Conservation (phyloP, 2,329 filamentous ascomycete genomes). For the Hypoxylon sp. region DNA sequence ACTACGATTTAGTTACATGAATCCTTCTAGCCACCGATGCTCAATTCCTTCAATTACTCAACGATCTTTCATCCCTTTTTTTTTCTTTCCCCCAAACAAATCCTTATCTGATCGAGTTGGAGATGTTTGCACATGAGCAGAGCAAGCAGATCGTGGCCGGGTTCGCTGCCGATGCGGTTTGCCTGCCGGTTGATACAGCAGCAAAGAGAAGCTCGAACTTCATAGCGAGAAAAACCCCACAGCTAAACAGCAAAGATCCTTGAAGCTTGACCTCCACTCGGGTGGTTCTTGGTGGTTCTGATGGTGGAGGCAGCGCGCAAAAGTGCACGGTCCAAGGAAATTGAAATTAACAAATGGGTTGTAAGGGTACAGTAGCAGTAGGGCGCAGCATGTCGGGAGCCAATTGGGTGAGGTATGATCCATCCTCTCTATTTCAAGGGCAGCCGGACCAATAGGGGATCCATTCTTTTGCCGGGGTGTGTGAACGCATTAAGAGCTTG, state of each 20-base stretch:
- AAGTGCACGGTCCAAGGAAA: slow-evolving; percentile 29
- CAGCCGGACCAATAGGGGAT: slow-evolving; percentile 25
- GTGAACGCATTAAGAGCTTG: slow-evolving; percentile 24
- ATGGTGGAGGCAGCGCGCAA: slow-evolving; percentile 13
- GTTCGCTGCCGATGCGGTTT: slow-evolving; percentile 11
- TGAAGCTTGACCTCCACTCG: slow-evolving; percentile 11
- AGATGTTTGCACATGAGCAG: neutral
- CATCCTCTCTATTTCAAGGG: slow-evolving; percentile 33
- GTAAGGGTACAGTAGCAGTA: slow-evolving; percentile 19
- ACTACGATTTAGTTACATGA: too few relatives aligned
- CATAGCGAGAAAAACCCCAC: too few relatives aligned
- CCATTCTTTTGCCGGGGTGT: slow-evolving; percentile 24
- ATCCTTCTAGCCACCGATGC: too few relatives aligned
- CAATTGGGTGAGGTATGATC: slow-evolving; percentile 27
- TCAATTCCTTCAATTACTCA: too few relatives aligned
- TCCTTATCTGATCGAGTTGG: too few relatives aligned
- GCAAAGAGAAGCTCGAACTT: too few relatives aligned
- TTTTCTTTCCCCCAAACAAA: slow-evolving; percentile 4
- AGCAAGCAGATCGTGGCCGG: slow-evolving; percentile 1
- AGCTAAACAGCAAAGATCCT: too few relatives aligned
- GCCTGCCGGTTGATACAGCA: slow-evolving; percentile 3
- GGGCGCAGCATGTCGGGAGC: slow-evolving; percentile 33
- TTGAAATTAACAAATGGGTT: slow-evolving; percentile 35
- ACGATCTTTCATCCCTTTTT: neutral
- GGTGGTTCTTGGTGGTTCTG: slow-evolving; percentile 20